Base-by-base conservation (phyloP, 768 basidiomycete species). In the Gelatoporia subvermispora region DNA sequence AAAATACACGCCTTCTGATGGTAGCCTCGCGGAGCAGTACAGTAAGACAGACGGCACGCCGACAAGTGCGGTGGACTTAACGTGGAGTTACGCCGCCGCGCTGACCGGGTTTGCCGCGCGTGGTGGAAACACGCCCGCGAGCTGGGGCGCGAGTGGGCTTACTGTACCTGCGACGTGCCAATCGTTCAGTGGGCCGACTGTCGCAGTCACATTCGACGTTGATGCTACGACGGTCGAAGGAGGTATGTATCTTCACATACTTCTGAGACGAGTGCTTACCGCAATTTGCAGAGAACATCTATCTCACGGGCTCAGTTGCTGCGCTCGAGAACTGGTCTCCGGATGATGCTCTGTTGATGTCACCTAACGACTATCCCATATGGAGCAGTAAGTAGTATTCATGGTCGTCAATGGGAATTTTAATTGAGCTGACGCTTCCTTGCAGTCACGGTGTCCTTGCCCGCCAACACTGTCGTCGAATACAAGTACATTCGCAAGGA, bases 41-140 rank as follows among this genome's bases (percentile, higher is more conserved):
- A 64, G 66, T 57, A 75, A 68, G 56, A 62, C 46, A 45, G 60
- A 70, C 20, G 87, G 87, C 4, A 39, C 64, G 2, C 83, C 76
- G 1, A 50, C 77, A 13, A 82, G 82, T 59, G 87, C 87, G 2
- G 64, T 60, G 9, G 80, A 89, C 60, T 68, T 88, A 47, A 88
- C 86, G 0, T 89, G 86, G 87, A 84, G 79, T 56, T 89, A 88
- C 57, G 86, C 87, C 1, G 71, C 83, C 24, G 74, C 78, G 0
- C 63, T 89, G 46, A 86, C 86, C 0, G 79, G 69, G 9, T 81
- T 82, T 55, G 70, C 72, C n/a, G 79, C 83, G 2, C 72, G 79
- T n/a, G 67, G 61, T 8, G 82, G 83, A 0, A 59, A 67, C 36
- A 57, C 67, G 1, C 69, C 76, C 7, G 68, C 68, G 0, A 75